Evolutionary conservation across 305 asterid genomes (phyloP).

Genomic region (Rubia balearica): DNA sequence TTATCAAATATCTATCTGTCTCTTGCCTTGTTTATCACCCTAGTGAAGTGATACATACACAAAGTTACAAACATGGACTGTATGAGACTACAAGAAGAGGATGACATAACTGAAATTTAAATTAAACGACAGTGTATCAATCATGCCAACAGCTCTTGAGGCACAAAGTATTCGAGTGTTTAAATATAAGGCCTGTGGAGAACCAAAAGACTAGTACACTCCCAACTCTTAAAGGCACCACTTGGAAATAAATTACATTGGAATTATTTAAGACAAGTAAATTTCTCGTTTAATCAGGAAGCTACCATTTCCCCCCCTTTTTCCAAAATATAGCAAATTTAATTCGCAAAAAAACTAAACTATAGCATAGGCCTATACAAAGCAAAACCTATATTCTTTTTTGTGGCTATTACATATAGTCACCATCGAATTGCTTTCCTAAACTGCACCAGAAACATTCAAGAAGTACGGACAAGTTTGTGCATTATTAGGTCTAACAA

Average conservation of each 20-base stretch:
- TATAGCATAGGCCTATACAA: neutral
- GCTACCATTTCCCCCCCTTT: neutral
- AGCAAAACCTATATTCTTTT: neutral
- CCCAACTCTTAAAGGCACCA: neutral
- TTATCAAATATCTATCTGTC: neutral
- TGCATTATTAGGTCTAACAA: neutral
- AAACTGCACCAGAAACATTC: neutral
- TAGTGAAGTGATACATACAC: neutral
- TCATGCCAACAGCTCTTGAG: neutral
- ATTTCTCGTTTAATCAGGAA: neutral
- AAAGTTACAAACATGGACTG: neutral
- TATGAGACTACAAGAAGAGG: neutral
- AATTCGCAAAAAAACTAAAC: neutral
- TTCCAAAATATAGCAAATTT: neutral
- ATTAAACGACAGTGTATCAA: neutral
- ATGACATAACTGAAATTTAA: neutral
- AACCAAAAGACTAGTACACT: neutral
- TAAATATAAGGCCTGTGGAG: neutral
- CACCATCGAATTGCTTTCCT: neutral
- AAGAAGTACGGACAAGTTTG: neutral
- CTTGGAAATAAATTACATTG: neutral
- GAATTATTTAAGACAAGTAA: neutral
- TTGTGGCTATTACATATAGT: neutral
- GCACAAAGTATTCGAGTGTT: neutral
- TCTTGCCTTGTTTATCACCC: neutral